Evolutionary conservation across 2,329 filamentous ascomycete genomes (phyloP).

Genomic region (Pseudogymnoascus sp.): DNA sequence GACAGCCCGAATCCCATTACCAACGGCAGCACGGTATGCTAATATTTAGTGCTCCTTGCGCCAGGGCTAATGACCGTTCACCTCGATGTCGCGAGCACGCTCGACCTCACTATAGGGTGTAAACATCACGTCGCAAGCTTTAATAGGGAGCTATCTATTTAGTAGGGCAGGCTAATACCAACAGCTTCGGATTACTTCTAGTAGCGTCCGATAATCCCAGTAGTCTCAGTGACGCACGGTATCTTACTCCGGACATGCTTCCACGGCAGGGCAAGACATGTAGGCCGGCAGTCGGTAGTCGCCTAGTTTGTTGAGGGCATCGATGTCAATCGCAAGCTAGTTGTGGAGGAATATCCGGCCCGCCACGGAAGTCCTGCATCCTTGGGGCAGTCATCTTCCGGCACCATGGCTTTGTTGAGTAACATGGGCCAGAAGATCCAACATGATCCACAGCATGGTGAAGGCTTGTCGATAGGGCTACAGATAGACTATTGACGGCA

Average conservation of each 20-base stretch:
- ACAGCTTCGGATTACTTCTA: not conserved
- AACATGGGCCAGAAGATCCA: not conserved
- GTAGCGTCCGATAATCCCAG: not conserved
- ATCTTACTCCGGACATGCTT: not conserved
- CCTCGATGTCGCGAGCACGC: not conserved
- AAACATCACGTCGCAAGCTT: not conserved
- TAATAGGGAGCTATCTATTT: not conserved
- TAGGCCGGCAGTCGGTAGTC: not conserved
- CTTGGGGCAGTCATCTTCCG: conserved; percentile 8
- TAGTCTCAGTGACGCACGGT: not conserved
- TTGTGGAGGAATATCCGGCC: conserved; percentile 1
- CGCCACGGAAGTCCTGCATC: not conserved
- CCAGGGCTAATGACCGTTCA: not conserved
- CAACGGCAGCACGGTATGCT: not conserved
- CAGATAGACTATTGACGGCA: not conserved
- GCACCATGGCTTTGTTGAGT: not conserved
- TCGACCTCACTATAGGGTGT: not conserved
- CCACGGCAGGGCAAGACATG: not conserved
- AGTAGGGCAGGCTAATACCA: not conserved
- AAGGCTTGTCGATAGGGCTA: not conserved
- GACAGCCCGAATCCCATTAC: not conserved
- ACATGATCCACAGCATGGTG: not conserved
- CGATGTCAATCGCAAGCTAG: not conserved
- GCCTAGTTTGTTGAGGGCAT: not conserved
- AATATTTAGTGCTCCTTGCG: not conserved